These are phyloP conservation scores for Fusarium longipes DNA, from an alignment of 2,329 filamentous ascomycete species.

Conservation along the genomic window DNA sequence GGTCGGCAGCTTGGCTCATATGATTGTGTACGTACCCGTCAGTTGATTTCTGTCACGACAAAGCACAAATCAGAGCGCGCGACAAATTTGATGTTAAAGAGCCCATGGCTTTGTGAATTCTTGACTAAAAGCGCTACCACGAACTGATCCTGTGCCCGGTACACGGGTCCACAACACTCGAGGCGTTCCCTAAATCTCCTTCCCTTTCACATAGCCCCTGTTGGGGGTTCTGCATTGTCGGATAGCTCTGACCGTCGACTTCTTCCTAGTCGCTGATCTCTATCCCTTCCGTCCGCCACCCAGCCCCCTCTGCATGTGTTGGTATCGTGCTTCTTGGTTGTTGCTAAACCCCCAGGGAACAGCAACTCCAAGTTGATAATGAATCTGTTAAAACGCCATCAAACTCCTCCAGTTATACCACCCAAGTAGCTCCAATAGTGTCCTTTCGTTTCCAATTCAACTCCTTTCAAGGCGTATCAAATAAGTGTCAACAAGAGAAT, in stretches of 20 bases:
- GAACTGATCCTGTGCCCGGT: constrained; percentile 39
- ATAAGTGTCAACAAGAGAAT: constrained; percentile 29
- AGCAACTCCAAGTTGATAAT: constrained; percentile 39
- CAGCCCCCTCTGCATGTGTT: constrained; percentile 36
- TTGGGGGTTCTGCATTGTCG: constrained; percentile 10
- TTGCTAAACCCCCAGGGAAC: constrained; percentile 43
- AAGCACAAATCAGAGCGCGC: constrained; percentile 36
- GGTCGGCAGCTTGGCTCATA: constrained; percentile 16
- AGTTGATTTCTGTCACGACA: constrained; percentile 14
- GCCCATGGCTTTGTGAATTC: constrained; percentile 43
- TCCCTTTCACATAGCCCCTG: constrained; percentile 13
- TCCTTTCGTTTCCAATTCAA: constrained; percentile 32
- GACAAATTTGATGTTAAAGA: constrained; percentile 35
- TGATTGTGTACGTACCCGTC: constrained; percentile 21
- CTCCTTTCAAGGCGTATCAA: constrained; percentile 35
- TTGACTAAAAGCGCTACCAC: constrained; percentile 40
- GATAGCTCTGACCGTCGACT: constrained; percentile 9
- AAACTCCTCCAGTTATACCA: constrained; percentile 45
- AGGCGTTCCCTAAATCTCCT: constrained; percentile 28
- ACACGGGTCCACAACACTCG: constrained; percentile 34
- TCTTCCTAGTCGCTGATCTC: constrained; percentile 35
- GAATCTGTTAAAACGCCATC: constrained; percentile 42
- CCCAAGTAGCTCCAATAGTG: constrained; percentile 36
- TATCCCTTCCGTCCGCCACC: constrained; percentile 15
- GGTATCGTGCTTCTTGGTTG: constrained; percentile 45